A percentile compares a stretch with the other conserved stretches of the same genome.
These are phyloP conservation scores for Fusarium mangiferae DNA, from an alignment of 2,329 filamentous ascomycete genomes.

Conservation along the genomic window DNA sequence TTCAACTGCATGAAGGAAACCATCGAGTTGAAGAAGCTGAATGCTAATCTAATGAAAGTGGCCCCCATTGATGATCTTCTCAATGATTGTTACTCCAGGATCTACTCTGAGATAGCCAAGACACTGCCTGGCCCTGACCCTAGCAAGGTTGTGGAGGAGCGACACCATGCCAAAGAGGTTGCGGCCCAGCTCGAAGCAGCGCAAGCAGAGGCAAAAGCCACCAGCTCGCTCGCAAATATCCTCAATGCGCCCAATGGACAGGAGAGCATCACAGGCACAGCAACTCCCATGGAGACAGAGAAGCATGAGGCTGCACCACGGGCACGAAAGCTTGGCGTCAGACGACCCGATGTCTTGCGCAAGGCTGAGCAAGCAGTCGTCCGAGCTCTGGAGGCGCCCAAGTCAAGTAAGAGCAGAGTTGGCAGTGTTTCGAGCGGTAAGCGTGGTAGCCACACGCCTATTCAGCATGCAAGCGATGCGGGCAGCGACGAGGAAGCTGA, in stretches of 20 bases:
- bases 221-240: conserved; percentile 54
- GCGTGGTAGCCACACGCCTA: conserved; percentile 55
- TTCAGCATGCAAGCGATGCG: conserved; percentile 49
- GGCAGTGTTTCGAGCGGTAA: conserved; percentile 64
- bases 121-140: conserved; percentile 64
- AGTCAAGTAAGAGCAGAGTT: conserved; percentile 59
- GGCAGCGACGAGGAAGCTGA: conserved; percentile 57
- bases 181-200: conserved; percentile 51
- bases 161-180: conserved; percentile 55
- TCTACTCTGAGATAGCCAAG: conserved; percentile 75
- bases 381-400: conserved; percentile 61
- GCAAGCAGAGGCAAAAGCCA: conserved; percentile 48
- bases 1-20: conserved; percentile 67
- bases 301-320: conserved; percentile 55
- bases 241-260: conserved; percentile 56
- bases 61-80: conserved; percentile 92
- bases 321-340: conserved; percentile 57
- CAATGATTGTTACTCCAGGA: conserved; percentile 83
- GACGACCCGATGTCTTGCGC: conserved; percentile 67
- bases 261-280: conserved; percentile 49
- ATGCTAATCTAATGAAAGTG: conserved; percentile 87
- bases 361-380: conserved; percentile 69
- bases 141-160: conserved; percentile 58
- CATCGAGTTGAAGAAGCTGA: conserved; percentile 75
- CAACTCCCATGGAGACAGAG: conserved; percentile 52